Percentiles rank a stretch among this genome's conserved stretches.
These are phyloP conservation scores for Purshia tridentata DNA, from an alignment of 306 rosid species.

Conservation along the genomic window DNA sequence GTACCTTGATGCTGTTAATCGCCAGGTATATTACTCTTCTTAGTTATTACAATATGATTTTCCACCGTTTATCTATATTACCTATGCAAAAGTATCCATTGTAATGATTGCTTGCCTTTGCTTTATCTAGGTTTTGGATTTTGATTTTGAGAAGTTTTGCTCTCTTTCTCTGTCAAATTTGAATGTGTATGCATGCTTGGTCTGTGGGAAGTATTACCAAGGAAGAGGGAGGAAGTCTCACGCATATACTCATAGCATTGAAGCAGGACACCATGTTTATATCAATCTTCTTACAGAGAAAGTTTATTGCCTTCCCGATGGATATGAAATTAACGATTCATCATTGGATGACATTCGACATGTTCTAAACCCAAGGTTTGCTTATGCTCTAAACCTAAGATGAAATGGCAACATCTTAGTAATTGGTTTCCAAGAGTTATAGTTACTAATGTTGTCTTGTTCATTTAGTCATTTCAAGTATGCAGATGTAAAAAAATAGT, in stretches of 20 bases:
- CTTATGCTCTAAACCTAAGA: conserved; percentile 17
- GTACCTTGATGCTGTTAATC: conserved; percentile 91
- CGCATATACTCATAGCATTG: conserved; percentile 97
- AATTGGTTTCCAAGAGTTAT: not conserved
- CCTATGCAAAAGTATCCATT: not conserved
- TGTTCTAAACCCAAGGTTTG: conserved; percentile 90
- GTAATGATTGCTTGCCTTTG: not conserved
- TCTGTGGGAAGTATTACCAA: conserved; percentile 94
- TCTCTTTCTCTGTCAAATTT: conserved; percentile 84
- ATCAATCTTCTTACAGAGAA: conserved; percentile 90
- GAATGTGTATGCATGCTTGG: conserved; percentile 93
- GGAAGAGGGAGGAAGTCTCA: conserved; percentile 96
- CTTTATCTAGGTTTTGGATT: conserved; percentile 82
- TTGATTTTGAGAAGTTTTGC: conserved; percentile 94
- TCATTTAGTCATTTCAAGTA: too few relatives aligned
- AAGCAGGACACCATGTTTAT: conserved; percentile 95
- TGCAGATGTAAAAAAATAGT: not conserved
- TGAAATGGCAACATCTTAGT: too few relatives aligned
- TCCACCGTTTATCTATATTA: not conserved
- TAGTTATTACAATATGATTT: not conserved
- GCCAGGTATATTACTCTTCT: conserved; percentile 61
- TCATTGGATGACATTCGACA: conserved; percentile 97
- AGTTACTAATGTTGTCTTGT: too few relatives aligned
- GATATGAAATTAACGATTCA: conserved; percentile 93
- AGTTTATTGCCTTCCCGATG: conserved; percentile 97